Percentiles rank a stretch among this genome's conserved stretches.
phyloP scores from a whole-genome alignment of 2,329 filamentous ascomycete genomes.

The Colletotrichum sp. region DNA sequence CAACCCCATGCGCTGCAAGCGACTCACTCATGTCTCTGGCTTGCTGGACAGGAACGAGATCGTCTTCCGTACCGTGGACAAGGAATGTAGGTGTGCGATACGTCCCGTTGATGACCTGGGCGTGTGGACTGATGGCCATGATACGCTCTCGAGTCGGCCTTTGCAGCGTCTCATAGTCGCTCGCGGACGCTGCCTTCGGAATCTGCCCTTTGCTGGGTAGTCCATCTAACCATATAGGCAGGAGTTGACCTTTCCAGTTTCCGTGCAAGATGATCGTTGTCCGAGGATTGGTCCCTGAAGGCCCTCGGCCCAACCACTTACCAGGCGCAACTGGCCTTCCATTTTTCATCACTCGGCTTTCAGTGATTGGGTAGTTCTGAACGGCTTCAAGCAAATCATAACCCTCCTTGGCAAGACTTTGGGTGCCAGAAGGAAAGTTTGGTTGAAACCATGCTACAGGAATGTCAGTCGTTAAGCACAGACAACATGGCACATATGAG shows the following conservation, averaged over 20 bases:
- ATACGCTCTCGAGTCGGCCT: not conserved
- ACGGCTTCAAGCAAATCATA: not conserved
- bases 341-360: not conserved
- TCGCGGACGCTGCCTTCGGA: not conserved
- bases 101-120: slow-evolving; percentile 31
- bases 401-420: not conserved
- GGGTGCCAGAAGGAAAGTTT: not conserved
- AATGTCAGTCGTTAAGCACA: not conserved
- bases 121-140: slow-evolving; percentile 29
- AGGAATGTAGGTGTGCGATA: slow-evolving; percentile 39
- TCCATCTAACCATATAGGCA: not conserved
- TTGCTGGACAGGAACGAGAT: slow-evolving; percentile 37
- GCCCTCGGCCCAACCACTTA: not conserved
- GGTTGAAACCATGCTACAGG: not conserved
- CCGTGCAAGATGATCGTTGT: not conserved
- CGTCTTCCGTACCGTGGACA: slow-evolving; percentile 32
- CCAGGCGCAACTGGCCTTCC: not conserved
- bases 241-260: not conserved
- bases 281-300: not conserved
- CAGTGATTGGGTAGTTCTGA: not conserved
- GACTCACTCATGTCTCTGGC: not conserved
- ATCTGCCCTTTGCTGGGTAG: not conserved
- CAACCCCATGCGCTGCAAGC: not conserved
- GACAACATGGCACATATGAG: not conserved
- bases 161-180: not conserved